Base-by-base conservation (phyloP, 352 stramenopile genomes). In the Phytophthora ramorum region DNA sequence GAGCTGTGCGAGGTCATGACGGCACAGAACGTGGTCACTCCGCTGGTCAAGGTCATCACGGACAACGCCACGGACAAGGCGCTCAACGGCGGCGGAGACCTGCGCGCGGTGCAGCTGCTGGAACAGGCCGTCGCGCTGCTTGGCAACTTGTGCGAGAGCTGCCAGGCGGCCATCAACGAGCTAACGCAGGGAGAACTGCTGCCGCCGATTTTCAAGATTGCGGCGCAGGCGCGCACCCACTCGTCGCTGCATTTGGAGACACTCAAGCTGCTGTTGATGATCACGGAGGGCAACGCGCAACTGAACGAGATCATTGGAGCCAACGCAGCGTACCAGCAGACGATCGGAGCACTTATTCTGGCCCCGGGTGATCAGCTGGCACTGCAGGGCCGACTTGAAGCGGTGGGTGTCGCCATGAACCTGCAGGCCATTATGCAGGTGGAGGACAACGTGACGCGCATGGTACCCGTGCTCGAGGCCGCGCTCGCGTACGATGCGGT, bases 1-100 rank as follows among this genome's bases (percentile, higher is more conserved):
- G 87, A 94, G 68, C 75, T 92, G 17, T 96, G 84, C 50, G 89
- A 96, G 74, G 62, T 81, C 43, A 90, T 96, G 81, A 93, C 80
- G 28, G 63, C 58, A 16, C 76, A 91, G 53, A 91, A 91, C 48
- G 83, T 93, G 17, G 75, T 95, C 50, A 91, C 86, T 60, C 88
- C 88, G 28, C 65, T 93, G 34, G 76, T 92, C 14, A 91, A 88
- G 44, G 71, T 96, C 50, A 82, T 95, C 44, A 50, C 73, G 2
- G 81, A 92, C 55, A 81, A 74, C 49, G 77, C 83, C 13, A 86
- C 76, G 19, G 72, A 78, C 32, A 74, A 77, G 17, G 73, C 67
- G 4, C 81, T 95, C 24, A 87, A 78, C 45, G 71, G 77, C 48
- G 83, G 72, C 32, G 85, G 78, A 48, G 77, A 96, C 57, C 28